phyloP scores from a whole-genome alignment of 2,329 filamentous ascomycete genomes.

The Phoma sp. region DNA sequence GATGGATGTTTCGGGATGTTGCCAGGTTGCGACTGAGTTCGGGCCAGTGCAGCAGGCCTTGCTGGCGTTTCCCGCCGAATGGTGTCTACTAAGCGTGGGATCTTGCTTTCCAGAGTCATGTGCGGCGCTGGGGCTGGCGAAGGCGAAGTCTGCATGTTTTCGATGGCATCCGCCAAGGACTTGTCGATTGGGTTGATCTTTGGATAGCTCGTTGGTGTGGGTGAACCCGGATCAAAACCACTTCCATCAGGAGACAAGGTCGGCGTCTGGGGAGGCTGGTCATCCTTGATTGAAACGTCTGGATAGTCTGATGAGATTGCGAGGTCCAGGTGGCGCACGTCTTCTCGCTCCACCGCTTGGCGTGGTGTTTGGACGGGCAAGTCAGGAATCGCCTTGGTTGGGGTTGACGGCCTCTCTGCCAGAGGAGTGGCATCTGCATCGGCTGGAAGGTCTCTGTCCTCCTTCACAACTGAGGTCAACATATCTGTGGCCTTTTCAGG shows the following conservation, averaged over 20 bases:
- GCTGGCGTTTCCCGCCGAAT: conserved; percentile 39
- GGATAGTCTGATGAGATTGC: conserved; percentile 56
- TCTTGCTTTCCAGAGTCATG: conserved; percentile 43
- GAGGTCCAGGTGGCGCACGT: conserved; percentile 67
- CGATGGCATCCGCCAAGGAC: conserved; percentile 42
- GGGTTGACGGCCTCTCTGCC: conserved; percentile 19
- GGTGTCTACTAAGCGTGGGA: conserved; percentile 47
- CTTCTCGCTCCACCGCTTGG: conserved; percentile 55
- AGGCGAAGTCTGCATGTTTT: conserved; percentile 43
- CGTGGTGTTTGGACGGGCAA: conserved; percentile 39
- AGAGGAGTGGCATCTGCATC: conserved; percentile 12
- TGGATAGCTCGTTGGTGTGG: conserved; percentile 36
- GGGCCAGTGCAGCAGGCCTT: conserved; percentile 33
- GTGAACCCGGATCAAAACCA: conserved; percentile 33
- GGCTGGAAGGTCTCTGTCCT: conserved; percentile 47
- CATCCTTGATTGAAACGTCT: conserved; percentile 26
- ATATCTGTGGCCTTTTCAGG: conserved; percentile 69
- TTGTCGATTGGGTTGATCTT: conserved; percentile 47
- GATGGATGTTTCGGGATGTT: conserved; percentile 32
- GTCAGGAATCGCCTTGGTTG: conserved; percentile 19
- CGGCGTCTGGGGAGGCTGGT: conserved; percentile 37
- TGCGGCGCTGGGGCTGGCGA: conserved; percentile 24
- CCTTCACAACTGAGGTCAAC: conserved; percentile 69
- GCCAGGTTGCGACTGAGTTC: conserved; percentile 48
- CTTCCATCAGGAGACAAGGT: conserved; percentile 28